phyloP scores from a whole-genome alignment of 495 filamentous ascomycete species.

The Tuber calosporum region DNA sequence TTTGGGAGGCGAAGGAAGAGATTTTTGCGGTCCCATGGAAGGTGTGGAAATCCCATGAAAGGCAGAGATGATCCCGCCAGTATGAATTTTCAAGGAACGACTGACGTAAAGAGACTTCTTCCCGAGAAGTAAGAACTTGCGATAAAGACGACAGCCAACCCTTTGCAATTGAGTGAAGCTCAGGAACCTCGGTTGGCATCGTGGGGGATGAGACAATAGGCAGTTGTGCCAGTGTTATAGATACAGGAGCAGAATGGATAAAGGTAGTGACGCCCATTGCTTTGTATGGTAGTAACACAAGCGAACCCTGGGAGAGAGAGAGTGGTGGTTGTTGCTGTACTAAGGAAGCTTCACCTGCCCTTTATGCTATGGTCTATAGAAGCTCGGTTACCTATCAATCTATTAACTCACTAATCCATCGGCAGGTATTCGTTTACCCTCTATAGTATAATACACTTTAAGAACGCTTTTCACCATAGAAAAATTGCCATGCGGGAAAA shows the following conservation, averaged over 20 bases:
- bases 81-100: conserved; percentile 55
- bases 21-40: conserved; percentile 53
- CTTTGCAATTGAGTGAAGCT: conserved; percentile 16
- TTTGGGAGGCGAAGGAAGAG: conserved; percentile 45
- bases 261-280: too few relatives aligned
- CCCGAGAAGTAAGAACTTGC: conserved; percentile 12
- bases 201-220: conserved; percentile 14
- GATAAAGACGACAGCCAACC: conserved; percentile 14
- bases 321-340: too few relatives aligned
- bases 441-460: too few relatives aligned
- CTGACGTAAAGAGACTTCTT: background rate
- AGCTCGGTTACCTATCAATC: too few relatives aligned
- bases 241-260: background rate
- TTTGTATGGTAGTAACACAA: too few relatives aligned
- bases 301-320: too few relatives aligned
- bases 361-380: too few relatives aligned
- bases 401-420: too few relatives aligned
- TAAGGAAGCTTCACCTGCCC: too few relatives aligned
- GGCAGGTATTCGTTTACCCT: too few relatives aligned
- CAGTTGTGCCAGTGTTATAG: conserved; percentile 14
- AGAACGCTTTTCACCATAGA: too few relatives aligned
- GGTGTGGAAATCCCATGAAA: conserved; percentile 57
- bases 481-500: too few relatives aligned
- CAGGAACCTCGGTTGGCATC: conserved; percentile 3
- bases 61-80: conserved; percentile 58